Conservation (phyloP, 1,284 basidiomycete species). For the Ustilago xerochloae region DNA sequence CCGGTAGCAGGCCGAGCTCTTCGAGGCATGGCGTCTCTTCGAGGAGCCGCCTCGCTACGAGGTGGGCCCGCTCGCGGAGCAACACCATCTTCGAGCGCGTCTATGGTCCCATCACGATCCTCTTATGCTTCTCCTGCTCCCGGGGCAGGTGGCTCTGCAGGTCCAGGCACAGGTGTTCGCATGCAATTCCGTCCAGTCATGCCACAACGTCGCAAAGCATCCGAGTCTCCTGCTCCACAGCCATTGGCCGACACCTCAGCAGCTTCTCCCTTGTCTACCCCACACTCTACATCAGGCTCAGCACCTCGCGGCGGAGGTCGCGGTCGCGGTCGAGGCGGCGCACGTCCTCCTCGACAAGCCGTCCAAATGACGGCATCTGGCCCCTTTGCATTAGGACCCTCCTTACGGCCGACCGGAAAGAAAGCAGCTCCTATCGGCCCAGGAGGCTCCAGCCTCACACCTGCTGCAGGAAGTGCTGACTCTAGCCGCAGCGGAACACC, state of each 20-base stretch:
- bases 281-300: conserved; percentile 24
- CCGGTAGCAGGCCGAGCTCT: conserved; percentile 12
- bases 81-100: conserved; percentile 18
- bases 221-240: conserved; percentile 38
- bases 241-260: conserved; percentile 16
- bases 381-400: conserved; percentile 85
- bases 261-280: conserved; percentile 15
- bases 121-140: conserved; percentile 42
- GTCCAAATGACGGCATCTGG: conserved; percentile 87
- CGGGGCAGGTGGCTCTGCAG: conserved; percentile 12
- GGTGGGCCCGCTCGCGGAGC: conserved; percentile 20
- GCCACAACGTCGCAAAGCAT: conserved; percentile 57
- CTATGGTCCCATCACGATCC: conserved; percentile 42
- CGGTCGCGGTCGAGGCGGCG: conserved; percentile 50
- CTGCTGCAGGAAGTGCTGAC: conserved; percentile 10
- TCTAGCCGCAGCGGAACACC: conserved; percentile 4
- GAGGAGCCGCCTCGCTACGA: conserved; percentile 33
- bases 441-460: conserved; percentile 29
- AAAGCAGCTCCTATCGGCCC: conserved; percentile 36
- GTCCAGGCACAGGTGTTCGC: conserved; percentile 25
- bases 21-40: conserved; percentile 34
- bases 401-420: conserved; percentile 72
- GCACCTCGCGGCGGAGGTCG: conserved; percentile 26
- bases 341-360: conserved; percentile 38
- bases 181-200: conserved; percentile 62